Evolutionary conservation across 768 basidiomycete genomes (phyloP).

Genomic region (Trametes cinnabarina): DNA sequence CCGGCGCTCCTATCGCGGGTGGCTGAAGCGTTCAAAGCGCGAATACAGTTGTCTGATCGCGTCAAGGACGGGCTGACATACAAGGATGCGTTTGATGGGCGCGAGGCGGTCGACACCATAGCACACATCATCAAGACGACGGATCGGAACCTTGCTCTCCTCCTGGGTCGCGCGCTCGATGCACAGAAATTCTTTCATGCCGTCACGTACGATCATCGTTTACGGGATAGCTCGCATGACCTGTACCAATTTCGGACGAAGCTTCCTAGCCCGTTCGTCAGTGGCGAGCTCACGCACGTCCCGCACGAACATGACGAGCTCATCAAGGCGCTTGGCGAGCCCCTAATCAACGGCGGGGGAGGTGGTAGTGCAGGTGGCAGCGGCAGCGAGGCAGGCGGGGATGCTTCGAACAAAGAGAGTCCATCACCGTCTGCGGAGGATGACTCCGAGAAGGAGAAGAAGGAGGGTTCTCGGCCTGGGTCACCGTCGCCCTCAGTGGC

Average conservation of each 20-base stretch:
- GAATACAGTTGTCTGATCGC: conserved; percentile 73
- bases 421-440: conserved; percentile 32
- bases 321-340: conserved; percentile 23
- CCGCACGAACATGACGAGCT: conserved; percentile 37
- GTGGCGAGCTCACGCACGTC: conserved; percentile 57
- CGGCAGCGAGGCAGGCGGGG: conserved; percentile 24
- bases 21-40: conserved; percentile 87
- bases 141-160: conserved; percentile 90
- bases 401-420: conserved; percentile 27
- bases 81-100: conserved; percentile 94
- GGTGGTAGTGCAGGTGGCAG: conserved; percentile 14
- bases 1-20: conserved; percentile 96
- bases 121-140: conserved; percentile 98
- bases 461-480: conserved; percentile 24
- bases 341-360: conserved; percentile 29
- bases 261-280: conserved; percentile 80
- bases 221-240: conserved; percentile 85
- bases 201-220: conserved; percentile 95
- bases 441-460: conserved; percentile 26
- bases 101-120: conserved; percentile 96
- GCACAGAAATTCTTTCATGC: conserved; percentile 99
- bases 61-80: conserved; percentile 95
- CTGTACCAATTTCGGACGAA: conserved; percentile 91
- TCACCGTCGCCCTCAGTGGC: conserved; percentile 26
- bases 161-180: conserved; percentile 94